Evolutionary conservation across 768 basidiomycete genomes (phyloP).

Genomic region (Suillus bovinus): DNA sequence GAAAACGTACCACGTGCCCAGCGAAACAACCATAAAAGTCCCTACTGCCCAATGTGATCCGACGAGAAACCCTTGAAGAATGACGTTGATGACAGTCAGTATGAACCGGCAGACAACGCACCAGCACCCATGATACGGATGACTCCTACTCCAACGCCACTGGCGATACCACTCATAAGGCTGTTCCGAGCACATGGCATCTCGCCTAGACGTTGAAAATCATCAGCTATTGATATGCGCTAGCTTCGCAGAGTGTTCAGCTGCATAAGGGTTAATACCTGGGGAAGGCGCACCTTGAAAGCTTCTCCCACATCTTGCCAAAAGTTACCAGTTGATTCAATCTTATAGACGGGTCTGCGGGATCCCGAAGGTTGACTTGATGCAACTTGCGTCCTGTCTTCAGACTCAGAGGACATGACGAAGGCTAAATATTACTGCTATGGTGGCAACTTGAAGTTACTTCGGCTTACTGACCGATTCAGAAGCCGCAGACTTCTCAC

Average conservation of each 20-base stretch:
- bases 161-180: constrained; percentile 76
- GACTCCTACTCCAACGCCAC: constrained; percentile 74
- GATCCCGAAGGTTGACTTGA: constrained; percentile 12
- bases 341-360: constrained; percentile 27
- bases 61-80: constrained; percentile 52
- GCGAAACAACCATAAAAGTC: constrained; percentile 66
- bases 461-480: constrained; percentile 1
- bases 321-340: constrained; percentile 32
- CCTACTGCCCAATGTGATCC: constrained; percentile 82
- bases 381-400: background rate
- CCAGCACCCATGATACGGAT: constrained; percentile 67
- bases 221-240: constrained; percentile 49
- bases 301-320: constrained; percentile 33
- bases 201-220: constrained; percentile 61
- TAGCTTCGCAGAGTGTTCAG: constrained; percentile 36
- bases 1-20: constrained; percentile 64
- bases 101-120: constrained; percentile 36
- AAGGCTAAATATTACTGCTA: background rate
- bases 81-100: constrained; percentile 6
- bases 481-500: constrained; percentile 26
- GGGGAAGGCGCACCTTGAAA: constrained; percentile 28
- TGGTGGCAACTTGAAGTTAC: too few relatives aligned
- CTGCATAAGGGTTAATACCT: background rate
- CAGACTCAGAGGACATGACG: constrained; percentile 1
- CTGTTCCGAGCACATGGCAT: constrained; percentile 79